Percentiles rank a stretch among this genome's conserved stretches.
Evolutionary conservation across 2,329 filamentous ascomycete species (phyloP).

Genomic region (Oidium heveae): DNA sequence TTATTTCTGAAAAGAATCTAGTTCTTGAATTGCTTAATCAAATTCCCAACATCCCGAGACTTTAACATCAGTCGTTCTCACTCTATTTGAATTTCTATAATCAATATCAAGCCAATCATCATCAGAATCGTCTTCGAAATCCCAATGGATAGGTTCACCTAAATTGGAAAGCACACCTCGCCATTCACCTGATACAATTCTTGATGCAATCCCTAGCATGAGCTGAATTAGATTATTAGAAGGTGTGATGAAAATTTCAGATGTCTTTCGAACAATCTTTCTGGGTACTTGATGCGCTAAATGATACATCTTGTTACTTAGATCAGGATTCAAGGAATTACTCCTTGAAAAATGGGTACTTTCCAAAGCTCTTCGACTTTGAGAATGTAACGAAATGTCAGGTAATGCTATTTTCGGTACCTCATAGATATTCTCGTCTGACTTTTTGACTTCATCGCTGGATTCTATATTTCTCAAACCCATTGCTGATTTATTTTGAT

Average conservation of each 20-base stretch:
- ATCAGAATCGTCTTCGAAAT: slow-evolving; percentile 21
- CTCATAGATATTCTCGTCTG: slow-evolving; percentile 15
- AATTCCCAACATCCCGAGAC: no score
- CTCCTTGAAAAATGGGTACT: no score
- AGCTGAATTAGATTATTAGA: slow-evolving; percentile 53
- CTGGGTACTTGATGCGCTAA: slow-evolving; percentile 28
- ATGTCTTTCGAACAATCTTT: slow-evolving; percentile 51
- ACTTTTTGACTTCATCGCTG: slow-evolving; percentile 17
- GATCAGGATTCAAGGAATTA: no score
- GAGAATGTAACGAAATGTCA: no score
- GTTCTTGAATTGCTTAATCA: no score
- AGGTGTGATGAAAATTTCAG: slow-evolving; percentile 53
- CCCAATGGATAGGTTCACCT: slow-evolving; percentile 31
- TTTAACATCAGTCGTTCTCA: no score
- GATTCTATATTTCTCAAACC: slow-evolving; percentile 20
- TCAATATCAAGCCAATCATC: slow-evolving; percentile 29
- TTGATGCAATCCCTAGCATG: slow-evolving; percentile 59
- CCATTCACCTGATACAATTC: slow-evolving; percentile 41
- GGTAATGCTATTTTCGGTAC: slow-evolving; percentile 7
- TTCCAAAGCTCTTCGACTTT: no score
- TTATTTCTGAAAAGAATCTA: no score
- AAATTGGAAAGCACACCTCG: slow-evolving; percentile 30
- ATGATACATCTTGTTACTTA: slow-evolving; percentile 27
- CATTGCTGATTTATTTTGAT: slow-evolving; percentile 4
- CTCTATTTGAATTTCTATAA: no score